Percentiles rank a stretch among this genome's conserved stretches.
phyloP scores from a whole-genome alignment of 2,329 filamentous ascomycete species.

The Venturia carpophila region DNA sequence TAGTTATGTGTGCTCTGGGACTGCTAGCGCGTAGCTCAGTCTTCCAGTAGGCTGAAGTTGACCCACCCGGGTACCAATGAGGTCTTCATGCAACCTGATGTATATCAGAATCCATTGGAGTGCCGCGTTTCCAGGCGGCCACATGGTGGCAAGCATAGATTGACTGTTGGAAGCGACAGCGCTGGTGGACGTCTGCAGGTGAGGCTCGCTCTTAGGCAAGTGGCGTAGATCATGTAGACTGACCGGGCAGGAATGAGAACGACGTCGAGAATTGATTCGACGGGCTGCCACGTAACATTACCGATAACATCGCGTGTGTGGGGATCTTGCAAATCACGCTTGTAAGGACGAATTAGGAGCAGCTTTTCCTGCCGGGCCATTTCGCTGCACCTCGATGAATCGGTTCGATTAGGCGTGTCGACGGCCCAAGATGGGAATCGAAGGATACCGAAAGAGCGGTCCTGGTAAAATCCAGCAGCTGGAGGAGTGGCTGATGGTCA shows the following conservation, averaged over 20 bases:
- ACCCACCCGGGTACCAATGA: background rate
- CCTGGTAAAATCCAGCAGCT: background rate
- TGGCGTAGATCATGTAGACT: conserved; percentile 1
- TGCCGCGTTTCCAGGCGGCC: background rate
- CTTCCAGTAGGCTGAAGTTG: background rate
- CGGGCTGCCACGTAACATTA: background rate
- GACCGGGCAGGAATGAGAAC: background rate
- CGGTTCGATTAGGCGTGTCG: background rate
- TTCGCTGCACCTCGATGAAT: background rate
- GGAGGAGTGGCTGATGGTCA: background rate
- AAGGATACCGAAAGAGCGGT: background rate
- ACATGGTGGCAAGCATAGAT: background rate
- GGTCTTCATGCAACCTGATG: background rate
- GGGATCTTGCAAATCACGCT: background rate
- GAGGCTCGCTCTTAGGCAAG: background rate
- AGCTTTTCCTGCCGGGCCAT: background rate
- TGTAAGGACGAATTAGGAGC: background rate
- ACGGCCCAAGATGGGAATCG: background rate
- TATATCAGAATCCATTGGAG: background rate
- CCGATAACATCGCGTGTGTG: background rate
- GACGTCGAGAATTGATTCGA: background rate
- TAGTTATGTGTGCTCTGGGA: background rate
- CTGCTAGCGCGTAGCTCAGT: background rate
- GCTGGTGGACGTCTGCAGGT: background rate
- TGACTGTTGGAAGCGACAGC: background rate